Percentiles rank a stretch among this genome's conserved stretches.
Evolutionary conservation across 2,329 filamentous ascomycete genomes (phyloP).

Genomic region (Cyanodermella asteris): DNA sequence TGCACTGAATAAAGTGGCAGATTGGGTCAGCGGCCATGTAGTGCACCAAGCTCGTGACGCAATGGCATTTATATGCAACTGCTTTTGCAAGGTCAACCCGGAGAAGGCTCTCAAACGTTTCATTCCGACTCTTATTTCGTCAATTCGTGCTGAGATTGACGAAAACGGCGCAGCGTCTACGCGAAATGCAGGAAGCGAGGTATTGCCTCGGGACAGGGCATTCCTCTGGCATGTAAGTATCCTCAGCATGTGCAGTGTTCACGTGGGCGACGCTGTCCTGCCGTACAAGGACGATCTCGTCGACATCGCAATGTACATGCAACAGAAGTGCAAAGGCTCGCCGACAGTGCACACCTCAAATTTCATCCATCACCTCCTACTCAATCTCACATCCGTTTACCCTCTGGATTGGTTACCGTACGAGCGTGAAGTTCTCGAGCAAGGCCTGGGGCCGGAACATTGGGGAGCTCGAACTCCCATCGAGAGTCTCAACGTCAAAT

Average conservation of each 20-base stretch:
- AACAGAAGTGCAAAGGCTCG: conserved; percentile 79
- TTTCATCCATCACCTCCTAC: conserved; percentile 84
- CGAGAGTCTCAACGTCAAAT: conserved; percentile 59
- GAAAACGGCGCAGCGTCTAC: conserved; percentile 92
- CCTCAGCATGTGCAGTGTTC: conserved; percentile 93
- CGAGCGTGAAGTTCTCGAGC: conserved; percentile 50
- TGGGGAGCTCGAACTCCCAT: conserved; percentile 69
- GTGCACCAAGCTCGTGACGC: conserved; percentile 93
- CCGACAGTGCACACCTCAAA: conserved; percentile 94
- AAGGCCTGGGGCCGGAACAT: conserved; percentile 52
- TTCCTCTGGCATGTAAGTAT: conserved; percentile 95
- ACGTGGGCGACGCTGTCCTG: conserved; percentile 76
- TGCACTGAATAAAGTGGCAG: conserved; percentile 73
- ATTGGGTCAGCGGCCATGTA: conserved; percentile 82
- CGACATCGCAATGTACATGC: conserved; percentile 87
- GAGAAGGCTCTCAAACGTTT: conserved; percentile 82
- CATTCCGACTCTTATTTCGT: conserved; percentile 70
- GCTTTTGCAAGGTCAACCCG: conserved; percentile 84
- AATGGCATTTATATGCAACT: conserved; percentile 96
- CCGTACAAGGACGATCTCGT: conserved; percentile 77
- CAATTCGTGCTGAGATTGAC: conserved; percentile 90
- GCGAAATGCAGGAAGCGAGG: conserved; percentile 77
- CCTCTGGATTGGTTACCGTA: conserved; percentile 76
- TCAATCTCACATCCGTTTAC: conserved; percentile 88
- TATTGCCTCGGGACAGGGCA: conserved; percentile 75